Evolutionary conservation across 768 basidiomycete genomes (phyloP).

Genomic region (Russula earlei): DNA sequence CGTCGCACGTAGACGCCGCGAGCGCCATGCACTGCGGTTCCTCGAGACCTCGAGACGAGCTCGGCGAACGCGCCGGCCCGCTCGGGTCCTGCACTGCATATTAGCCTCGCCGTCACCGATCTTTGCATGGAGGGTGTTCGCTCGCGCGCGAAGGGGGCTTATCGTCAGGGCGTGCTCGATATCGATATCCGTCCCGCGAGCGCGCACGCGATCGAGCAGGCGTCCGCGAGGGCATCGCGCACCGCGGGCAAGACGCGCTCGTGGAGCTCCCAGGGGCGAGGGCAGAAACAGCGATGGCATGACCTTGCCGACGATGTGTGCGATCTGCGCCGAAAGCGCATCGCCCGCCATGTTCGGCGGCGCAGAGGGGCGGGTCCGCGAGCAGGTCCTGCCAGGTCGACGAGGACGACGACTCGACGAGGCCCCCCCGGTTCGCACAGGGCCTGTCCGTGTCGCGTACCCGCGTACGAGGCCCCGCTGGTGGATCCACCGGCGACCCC

Average conservation of each 20-base stretch:
- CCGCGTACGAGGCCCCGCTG: neutral
- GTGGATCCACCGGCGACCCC: neutral
- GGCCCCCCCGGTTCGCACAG: slow-evolving; percentile 3
- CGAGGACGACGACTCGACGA: too few relatives aligned
- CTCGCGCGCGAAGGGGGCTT: neutral
- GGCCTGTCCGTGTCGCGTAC: neutral
- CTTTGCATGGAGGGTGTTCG: neutral
- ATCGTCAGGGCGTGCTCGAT: neutral
- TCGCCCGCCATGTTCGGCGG: neutral
- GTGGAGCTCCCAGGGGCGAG: slow-evolving; percentile 1
- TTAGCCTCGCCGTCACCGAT: neutral
- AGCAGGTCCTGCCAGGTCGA: neutral
- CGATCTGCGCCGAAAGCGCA: neutral
- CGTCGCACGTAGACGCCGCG: neutral
- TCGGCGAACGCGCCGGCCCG: neutral
- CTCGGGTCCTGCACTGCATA: neutral
- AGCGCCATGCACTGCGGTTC: neutral
- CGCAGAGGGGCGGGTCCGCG: neutral
- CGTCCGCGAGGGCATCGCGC: neutral
- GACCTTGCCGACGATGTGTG: neutral
- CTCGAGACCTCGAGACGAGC: neutral
- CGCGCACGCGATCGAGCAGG: neutral
- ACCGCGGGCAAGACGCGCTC: neutral
- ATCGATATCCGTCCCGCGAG: neutral
- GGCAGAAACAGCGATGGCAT: neutral